phyloP scores from a whole-genome alignment of 1,139 yeast genomes.

The Geotrichum australiense region DNA sequence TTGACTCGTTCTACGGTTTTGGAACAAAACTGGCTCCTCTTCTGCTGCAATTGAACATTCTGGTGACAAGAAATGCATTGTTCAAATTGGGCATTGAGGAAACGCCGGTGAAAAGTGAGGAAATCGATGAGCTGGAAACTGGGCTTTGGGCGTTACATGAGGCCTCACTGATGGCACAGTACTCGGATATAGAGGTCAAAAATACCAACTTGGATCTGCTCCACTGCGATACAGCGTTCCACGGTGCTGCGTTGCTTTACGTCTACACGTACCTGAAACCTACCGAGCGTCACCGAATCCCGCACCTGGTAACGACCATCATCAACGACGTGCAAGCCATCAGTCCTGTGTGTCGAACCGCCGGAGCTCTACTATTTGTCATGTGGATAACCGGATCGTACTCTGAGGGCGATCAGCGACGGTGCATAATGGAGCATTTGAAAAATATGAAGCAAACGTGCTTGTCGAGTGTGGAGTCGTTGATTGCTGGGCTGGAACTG shows the following conservation, averaged over 20 bases:
- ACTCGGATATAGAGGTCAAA: constrained; percentile 4
- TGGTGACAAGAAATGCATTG: constrained; percentile 7
- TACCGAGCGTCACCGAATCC: constrained; percentile 8
- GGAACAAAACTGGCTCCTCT: constrained; percentile 15
- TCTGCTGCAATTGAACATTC: constrained; percentile 15
- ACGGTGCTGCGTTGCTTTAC: constrained; percentile 17
- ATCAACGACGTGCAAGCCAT: constrained; percentile 16
- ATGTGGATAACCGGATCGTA: constrained; percentile 18
- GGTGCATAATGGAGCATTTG: constrained; percentile 11
- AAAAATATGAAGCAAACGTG: constrained; percentile 16
- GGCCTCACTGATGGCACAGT: constrained; percentile 8
- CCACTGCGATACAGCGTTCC: constrained; percentile 18
- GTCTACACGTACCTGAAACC: constrained; percentile 16
- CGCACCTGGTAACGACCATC: constrained; percentile 10
- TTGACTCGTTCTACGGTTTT: constrained; percentile 19
- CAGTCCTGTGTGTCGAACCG: constrained; percentile 15
- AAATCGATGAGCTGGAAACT: constrained; percentile 12
- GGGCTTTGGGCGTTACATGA: constrained; percentile 13
- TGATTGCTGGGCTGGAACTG: constrained; percentile 12
- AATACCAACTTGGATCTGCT: constrained; percentile 17
- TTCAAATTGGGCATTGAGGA: constrained; percentile 2
- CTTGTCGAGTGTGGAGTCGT: constrained; percentile 16
- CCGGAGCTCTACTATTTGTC: constrained; percentile 18
- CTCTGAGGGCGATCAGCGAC: constrained; percentile 15
- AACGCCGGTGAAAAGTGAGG: constrained; percentile 7